Evolutionary conservation across 306 rosid species (phyloP).

Genomic region (Trifolium repens): DNA sequence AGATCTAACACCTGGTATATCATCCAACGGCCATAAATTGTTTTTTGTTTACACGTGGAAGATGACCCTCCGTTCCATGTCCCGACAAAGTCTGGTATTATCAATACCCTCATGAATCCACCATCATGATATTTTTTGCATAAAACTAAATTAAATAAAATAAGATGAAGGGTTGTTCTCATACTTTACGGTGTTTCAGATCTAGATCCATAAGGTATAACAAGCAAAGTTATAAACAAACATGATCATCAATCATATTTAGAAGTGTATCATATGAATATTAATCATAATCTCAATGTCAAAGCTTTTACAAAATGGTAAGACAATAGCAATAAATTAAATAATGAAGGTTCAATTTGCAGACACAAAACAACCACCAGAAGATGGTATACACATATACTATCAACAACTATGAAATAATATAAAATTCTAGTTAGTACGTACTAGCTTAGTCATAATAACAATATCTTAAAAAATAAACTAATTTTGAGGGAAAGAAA

Average conservation of each 20-base stretch:
- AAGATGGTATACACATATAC: not conserved
- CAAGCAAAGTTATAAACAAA: not conserved
- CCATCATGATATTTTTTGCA: not conserved
- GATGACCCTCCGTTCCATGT: constrained; percentile 40
- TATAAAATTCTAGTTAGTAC: not conserved
- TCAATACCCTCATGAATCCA: not conserved
- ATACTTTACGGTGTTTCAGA: constrained; percentile 17
- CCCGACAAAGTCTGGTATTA: constrained; percentile 34
- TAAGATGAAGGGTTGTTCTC: not conserved
- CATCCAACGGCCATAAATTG: constrained; percentile 57
- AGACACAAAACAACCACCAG: constrained; percentile 8
- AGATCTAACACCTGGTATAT: constrained; percentile 26
- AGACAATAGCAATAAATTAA: not conserved
- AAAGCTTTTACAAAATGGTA: not conserved
- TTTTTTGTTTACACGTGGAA: constrained; percentile 53
- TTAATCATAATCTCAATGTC: constrained; percentile 15
- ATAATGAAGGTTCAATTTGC: constrained; percentile 12
- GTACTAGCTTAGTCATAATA: constrained; percentile 26
- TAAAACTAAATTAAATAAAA: not conserved
- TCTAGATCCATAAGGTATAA: constrained; percentile 22
- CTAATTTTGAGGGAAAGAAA: constrained; percentile 12
- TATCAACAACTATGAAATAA: constrained; percentile 12
- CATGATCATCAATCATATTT: not conserved
- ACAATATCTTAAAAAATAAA: constrained; percentile 18
- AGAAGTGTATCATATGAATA: constrained; percentile 16